Percentiles rank a stretch among this genome's conserved stretches.
These are phyloP conservation scores for Acacia melanoxylon DNA, from an alignment of 306 rosid genomes.

Conservation along the genomic window DNA sequence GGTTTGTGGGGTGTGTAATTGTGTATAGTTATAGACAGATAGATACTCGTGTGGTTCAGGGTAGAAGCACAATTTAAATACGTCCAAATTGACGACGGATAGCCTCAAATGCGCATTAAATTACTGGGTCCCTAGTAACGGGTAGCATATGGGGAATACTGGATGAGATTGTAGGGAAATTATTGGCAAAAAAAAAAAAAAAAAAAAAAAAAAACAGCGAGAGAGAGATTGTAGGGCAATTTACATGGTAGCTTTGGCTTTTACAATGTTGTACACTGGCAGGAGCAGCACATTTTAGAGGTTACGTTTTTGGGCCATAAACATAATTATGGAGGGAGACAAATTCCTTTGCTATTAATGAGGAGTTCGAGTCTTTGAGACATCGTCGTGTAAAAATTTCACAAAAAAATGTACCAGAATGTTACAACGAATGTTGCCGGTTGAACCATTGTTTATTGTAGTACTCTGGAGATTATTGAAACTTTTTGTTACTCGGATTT, in stretches of 20 bases:
- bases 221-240: no score
- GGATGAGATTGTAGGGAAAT: no score
- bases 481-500: background rate
- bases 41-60: background rate
- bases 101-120: background rate
- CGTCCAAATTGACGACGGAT: background rate
- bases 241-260: no score
- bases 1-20: no score
- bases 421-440: background rate
- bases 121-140: background rate
- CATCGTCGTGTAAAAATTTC: background rate
- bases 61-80: background rate
- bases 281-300: no score
- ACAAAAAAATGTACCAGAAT: background rate
- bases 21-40: background rate
- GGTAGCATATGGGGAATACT: background rate
- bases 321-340: background rate
- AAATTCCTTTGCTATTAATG: background rate
- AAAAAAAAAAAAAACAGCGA: no score
- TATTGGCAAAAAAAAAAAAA: no score
- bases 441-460: no score
- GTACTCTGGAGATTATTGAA: background rate
- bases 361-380: background rate
- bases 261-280: no score
- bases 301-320: no score